A percentile compares a stretch with the other conserved stretches of the same genome.
These are phyloP conservation scores for Kluyveromyces wickerhamii DNA, from an alignment of 805 yeast genomes.

Conservation along the genomic window DNA sequence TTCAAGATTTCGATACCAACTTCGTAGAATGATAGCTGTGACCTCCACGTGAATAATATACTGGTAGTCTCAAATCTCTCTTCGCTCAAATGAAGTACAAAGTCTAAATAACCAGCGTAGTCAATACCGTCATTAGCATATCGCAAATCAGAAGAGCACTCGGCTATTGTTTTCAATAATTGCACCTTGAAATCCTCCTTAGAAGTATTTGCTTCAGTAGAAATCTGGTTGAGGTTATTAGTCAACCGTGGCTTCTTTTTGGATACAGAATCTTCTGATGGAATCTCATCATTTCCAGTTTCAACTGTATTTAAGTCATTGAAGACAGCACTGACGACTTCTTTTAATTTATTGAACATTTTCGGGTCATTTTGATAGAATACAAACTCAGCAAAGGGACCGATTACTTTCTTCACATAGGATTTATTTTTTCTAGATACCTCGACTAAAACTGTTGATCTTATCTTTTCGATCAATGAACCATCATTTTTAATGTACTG, in stretches of 20 bases:
- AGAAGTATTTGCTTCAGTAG: slow-evolving; percentile 36
- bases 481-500: slow-evolving; percentile 26
- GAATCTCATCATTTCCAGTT: slow-evolving; percentile 27
- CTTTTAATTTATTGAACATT: slow-evolving; percentile 30
- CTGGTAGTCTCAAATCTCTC: slow-evolving; percentile 24
- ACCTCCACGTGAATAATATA: slow-evolving; percentile 49
- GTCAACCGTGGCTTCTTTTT: slow-evolving; percentile 20
- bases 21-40: slow-evolving; percentile 41
- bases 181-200: slow-evolving; percentile 41
- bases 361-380: slow-evolving; percentile 28
- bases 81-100: slow-evolving; percentile 25
- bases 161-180: slow-evolving; percentile 32
- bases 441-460: slow-evolving; percentile 46
- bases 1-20: slow-evolving; percentile 23
- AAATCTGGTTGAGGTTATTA: slow-evolving; percentile 30
- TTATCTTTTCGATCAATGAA: slow-evolving; percentile 33
- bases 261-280: slow-evolving; percentile 18
- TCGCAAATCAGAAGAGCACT: slow-evolving; percentile 21
- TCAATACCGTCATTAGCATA: slow-evolving; percentile 13
- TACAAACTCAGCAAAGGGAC: slow-evolving; percentile 45
- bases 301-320: slow-evolving; percentile 33
- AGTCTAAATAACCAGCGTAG: slow-evolving; percentile 18
- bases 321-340: slow-evolving; percentile 32
- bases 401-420: slow-evolving; percentile 52
- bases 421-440: slow-evolving; percentile 56